A percentile compares a stretch with the other conserved stretches of the same genome.
These are phyloP conservation scores for Chaetothyriales sp. DNA, from an alignment of 2,329 filamentous ascomycete genomes.

Conservation along the genomic window DNA sequence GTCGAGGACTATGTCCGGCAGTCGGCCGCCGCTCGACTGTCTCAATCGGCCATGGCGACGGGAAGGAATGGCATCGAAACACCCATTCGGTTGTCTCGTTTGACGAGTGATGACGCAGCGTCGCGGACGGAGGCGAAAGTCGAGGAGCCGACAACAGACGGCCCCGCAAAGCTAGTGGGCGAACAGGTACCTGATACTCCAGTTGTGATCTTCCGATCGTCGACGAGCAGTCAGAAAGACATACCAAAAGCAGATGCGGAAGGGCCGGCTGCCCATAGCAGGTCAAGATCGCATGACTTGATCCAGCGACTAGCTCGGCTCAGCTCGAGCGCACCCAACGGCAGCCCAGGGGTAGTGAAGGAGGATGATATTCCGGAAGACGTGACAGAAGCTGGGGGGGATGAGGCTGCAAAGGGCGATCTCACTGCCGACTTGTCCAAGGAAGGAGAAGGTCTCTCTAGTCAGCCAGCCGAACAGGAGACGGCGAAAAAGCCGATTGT, in stretches of 20 bases:
- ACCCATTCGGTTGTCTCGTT: conserved; percentile 11
- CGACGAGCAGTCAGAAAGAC: conserved; percentile 5
- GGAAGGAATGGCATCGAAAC: conserved; percentile 13
- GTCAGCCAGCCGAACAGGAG: background rate
- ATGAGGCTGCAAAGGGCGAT: background rate
- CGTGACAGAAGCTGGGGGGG: conserved; percentile 16
- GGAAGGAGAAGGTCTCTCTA: background rate
- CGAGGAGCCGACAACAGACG: conserved; percentile 3
- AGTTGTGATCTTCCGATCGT: conserved; percentile 24
- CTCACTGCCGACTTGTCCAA: background rate
- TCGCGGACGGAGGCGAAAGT: conserved; percentile 1
- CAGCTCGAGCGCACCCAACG: conserved; percentile 12
- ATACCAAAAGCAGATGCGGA: conserved; percentile 12
- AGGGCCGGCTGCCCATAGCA: conserved; percentile 15
- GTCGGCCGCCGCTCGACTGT: conserved; percentile 14
- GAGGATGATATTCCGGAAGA: background rate
- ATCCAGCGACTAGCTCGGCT: conserved; percentile 28
- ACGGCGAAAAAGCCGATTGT: conserved; percentile 1
- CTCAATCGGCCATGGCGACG: conserved; percentile 13
- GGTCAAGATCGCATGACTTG: conserved; percentile 29
- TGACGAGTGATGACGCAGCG: conserved; percentile 2
- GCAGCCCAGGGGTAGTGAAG: background rate
- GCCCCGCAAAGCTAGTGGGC: conserved; percentile 8
- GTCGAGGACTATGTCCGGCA: conserved; percentile 15
- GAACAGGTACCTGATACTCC: conserved; percentile 27